Percentiles rank a stretch among this genome's conserved stretches.
phyloP scores from a whole-genome alignment of 1,284 basidiomycete species.

The Tylopilus sp. region DNA sequence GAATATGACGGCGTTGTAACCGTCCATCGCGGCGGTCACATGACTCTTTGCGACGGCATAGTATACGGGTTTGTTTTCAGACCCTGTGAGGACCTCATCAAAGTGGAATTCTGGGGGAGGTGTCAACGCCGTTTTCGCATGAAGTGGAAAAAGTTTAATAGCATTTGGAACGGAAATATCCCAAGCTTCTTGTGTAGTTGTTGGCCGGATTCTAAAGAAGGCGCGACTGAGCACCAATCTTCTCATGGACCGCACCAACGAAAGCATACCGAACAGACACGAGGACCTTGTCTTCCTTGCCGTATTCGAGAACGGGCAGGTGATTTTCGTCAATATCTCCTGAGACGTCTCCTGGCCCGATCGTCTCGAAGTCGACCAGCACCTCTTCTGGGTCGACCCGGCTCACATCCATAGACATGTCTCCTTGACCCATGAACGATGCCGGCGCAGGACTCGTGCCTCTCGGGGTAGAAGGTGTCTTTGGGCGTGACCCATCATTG shows the following conservation, averaged over 20 bases:
- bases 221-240: neutral
- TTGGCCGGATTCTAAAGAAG: constrained; percentile 62
- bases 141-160: constrained; percentile 57
- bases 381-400: constrained; percentile 72
- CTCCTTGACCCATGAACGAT: constrained; percentile 48
- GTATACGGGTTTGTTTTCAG: constrained; percentile 85
- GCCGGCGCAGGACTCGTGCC: constrained; percentile 45
- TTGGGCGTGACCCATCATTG: constrained; percentile 43
- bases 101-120: constrained; percentile 59
- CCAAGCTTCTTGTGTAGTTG: constrained; percentile 56
- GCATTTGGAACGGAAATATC: constrained; percentile 41
- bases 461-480: constrained; percentile 49
- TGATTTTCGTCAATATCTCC: constrained; percentile 60
- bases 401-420: constrained; percentile 66
- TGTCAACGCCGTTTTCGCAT: constrained; percentile 46
- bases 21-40: constrained; percentile 92
- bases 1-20: constrained; percentile 93
- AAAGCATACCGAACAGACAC: constrained; percentile 72
- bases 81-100: constrained; percentile 77
- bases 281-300: constrained; percentile 79
- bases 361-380: constrained; percentile 66
- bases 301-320: constrained; percentile 43
- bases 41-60: constrained; percentile 80
- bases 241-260: constrained; percentile 11
- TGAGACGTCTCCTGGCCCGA: constrained; percentile 65